Conservation (phyloP, 495 filamentous ascomycete genomes). For the Schizothecium vesticola region DNA sequence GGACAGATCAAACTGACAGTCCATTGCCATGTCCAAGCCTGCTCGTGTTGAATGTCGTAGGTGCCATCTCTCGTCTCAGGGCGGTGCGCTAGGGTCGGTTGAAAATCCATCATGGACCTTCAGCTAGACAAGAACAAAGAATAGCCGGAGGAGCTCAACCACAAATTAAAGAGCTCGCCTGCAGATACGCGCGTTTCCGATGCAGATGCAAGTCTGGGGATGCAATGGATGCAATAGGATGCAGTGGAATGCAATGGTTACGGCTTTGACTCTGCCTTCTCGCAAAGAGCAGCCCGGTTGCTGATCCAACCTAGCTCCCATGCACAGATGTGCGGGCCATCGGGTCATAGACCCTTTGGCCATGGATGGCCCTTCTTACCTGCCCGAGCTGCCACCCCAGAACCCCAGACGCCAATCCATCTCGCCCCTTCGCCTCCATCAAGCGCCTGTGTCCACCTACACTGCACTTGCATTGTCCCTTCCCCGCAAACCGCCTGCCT, state of each 20-base stretch:
- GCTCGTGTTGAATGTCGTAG: neutral
- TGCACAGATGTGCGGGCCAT: neutral
- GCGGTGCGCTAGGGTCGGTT: no score
- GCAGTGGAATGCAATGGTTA: neutral
- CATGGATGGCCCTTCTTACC: neutral
- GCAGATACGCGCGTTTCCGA: neutral
- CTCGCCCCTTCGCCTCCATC: neutral
- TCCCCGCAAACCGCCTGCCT: constrained; percentile 2
- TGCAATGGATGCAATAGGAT: neutral
- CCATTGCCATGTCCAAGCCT: neutral
- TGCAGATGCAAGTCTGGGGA: neutral
- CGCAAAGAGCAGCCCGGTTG: neutral
- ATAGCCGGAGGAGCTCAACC: neutral
- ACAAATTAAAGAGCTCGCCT: neutral
- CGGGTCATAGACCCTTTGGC: neutral
- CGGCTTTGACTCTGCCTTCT: neutral
- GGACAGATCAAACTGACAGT: neutral
- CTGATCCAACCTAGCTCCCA: neutral
- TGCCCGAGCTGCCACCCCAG: neutral
- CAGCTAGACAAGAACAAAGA: neutral
- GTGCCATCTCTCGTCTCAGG: neutral
- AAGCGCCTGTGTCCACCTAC: neutral
- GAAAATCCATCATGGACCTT: no score
- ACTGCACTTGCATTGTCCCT: neutral
- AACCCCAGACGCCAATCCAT: no score